Evolutionary conservation across 2,329 filamentous ascomycete genomes (phyloP).

Genomic region (Hyphodiscus sp.): DNA sequence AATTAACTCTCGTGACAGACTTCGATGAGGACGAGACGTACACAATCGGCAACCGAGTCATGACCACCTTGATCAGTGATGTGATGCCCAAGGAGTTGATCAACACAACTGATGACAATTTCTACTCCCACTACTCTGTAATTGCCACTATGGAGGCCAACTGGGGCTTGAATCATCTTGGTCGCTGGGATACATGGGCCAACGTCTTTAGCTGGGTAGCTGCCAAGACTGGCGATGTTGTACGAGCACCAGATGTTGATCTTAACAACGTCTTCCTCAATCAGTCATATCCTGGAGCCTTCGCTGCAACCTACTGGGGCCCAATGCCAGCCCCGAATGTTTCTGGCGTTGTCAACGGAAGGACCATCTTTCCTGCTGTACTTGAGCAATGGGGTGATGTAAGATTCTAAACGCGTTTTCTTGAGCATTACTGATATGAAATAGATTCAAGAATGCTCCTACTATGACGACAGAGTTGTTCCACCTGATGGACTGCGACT

Average conservation of each 20-base stretch:
- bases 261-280: slow-evolving; percentile 1
- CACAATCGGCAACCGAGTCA: slow-evolving; percentile 43
- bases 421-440: not conserved
- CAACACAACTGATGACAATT: slow-evolving; percentile 44
- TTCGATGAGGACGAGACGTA: slow-evolving; percentile 51
- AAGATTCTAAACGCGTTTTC: not conserved
- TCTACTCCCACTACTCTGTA: slow-evolving; percentile 38
- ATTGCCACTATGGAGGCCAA: slow-evolving; percentile 34
- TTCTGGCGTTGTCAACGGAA: not conserved
- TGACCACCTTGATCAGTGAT: slow-evolving; percentile 46
- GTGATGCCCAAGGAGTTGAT: slow-evolving; percentile 39
- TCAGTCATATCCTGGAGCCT: slow-evolving; percentile 3
- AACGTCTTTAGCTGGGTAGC: slow-evolving; percentile 24
- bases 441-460: not conserved
- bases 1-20: not conserved
- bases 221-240: slow-evolving; percentile 15
- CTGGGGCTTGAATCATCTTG: slow-evolving; percentile 35
- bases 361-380: not conserved
- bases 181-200: slow-evolving; percentile 34
- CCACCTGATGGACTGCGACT: slow-evolving; percentile 1
- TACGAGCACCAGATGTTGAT: slow-evolving; percentile 1
- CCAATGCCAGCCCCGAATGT: slow-evolving; percentile 1
- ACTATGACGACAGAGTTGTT: not conserved
- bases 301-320: not conserved
- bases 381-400: not conserved